Base-by-base conservation (phyloP, 208 protist species). In the Wallacemonas collosoma region DNA sequence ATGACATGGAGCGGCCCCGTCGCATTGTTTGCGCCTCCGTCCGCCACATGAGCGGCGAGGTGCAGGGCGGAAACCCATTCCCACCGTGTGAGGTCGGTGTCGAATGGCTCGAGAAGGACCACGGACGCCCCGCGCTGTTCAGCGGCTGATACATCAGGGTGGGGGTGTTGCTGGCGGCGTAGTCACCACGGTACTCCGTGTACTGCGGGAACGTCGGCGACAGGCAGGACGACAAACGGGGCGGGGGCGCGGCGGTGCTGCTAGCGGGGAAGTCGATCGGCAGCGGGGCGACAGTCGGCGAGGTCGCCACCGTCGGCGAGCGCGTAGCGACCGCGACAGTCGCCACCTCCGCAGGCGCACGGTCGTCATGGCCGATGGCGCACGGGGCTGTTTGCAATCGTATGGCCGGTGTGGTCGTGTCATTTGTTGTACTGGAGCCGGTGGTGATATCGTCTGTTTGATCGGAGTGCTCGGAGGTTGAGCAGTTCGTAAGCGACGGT, bases 371-470 rank as follows among this genome's bases (percentile, higher is more conserved):
- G 57, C 57, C 36, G 35, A 39, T 50, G 45, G 45, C 45, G 1
- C 6, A 12, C 8, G 45, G 45, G 6, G 8, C 45, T 14, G 8
- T 50, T 12, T 12, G 45, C 45, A 12, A 12, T 12, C 12, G 45
- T 50, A 12, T 12, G 45, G 53, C 26, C 15, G 53, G 53, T 57
- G 53, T 57, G 53, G 53, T 6, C 41, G 40, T 36, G 8, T 45
- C 26, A 4, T 38, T 65, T 5, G 38, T 45, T 38, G 43, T 45
- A 12, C 9, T 65, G 38, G 56, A 62, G 4, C 26, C 56, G 15
- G 56, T 38, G 9, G 56, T 62, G 56, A 62, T 62, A 38, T 62
- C 56, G 56, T 62, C 56, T 0, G 56, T 43, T 38, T 62, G 56
- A 17, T 62, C 56, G 8, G 56, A 62, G 36, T 62, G 56, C 36